Evolutionary conservation across 345 rosid species (phyloP).

Genomic region (Microthlaspi erraticum): DNA sequence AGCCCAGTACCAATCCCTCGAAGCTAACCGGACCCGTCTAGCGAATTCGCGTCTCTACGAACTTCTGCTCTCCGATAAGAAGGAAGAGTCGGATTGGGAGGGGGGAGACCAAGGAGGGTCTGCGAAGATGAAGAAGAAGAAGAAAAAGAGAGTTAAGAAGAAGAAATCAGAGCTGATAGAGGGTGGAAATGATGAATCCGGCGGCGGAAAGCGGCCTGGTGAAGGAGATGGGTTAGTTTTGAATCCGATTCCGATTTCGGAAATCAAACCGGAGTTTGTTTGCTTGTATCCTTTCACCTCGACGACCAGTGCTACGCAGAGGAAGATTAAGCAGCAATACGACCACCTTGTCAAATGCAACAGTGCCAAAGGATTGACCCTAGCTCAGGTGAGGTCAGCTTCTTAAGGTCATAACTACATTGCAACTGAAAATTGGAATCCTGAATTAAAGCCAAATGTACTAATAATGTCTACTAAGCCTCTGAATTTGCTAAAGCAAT

Average conservation of each 20-base stretch:
- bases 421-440: not conserved
- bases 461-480: constrained; percentile 5
- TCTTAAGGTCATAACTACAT: not conserved
- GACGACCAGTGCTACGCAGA: constrained; percentile 84
- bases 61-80: constrained; percentile 54
- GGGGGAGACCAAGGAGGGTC: constrained; percentile 49
- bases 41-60: constrained; percentile 62
- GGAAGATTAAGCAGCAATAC: constrained; percentile 91
- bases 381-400: constrained; percentile 76
- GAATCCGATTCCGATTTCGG: constrained; percentile 50
- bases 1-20: constrained; percentile 31
- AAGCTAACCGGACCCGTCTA: constrained; percentile 48
- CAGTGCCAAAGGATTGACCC: constrained; percentile 68
- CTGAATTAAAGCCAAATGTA: not conserved
- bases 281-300: constrained; percentile 85
- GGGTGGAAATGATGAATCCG: constrained; percentile 44
- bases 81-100: constrained; percentile 39
- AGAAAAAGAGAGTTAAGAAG: constrained; percentile 68
- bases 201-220: constrained; percentile 39
- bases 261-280: constrained; percentile 62
- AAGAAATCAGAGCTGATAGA: constrained; percentile 46
- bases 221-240: constrained; percentile 38
- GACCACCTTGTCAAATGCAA: constrained; percentile 78
- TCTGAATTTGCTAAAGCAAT: constrained; percentile 20
- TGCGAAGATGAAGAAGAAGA: constrained; percentile 58